Evolutionary conservation across 1,284 basidiomycete species (phyloP).

Genomic region (Moesziomyces antarcticus): DNA sequence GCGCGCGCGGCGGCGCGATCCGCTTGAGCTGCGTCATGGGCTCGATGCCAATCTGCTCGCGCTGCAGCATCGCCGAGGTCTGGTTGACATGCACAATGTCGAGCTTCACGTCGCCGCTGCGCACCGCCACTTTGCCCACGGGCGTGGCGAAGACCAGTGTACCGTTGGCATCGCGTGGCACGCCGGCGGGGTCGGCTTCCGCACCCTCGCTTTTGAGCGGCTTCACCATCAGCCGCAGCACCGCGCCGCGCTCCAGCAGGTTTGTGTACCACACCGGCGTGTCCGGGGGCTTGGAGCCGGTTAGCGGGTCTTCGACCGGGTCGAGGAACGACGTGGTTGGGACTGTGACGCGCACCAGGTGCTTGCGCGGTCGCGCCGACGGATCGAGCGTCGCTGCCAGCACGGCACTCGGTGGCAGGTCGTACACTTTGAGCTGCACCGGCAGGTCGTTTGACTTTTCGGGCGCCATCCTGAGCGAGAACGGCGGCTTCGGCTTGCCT

Average conservation of each 20-base stretch:
- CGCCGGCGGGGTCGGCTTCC: conserved; percentile 7
- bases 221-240: conserved; percentile 44
- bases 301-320: conserved; percentile 44
- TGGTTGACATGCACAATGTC: conserved; percentile 59
- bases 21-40: conserved; percentile 44
- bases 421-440: conserved; percentile 50
- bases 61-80: conserved; percentile 63
- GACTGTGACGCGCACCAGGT: conserved; percentile 59
- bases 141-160: conserved; percentile 27
- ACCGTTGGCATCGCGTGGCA: conserved; percentile 6
- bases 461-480: conserved; percentile 32
- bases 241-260: conserved; percentile 44
- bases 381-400: conserved; percentile 63
- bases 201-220: conserved; percentile 25
- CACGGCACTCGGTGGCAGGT: conserved; percentile 64
- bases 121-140: conserved; percentile 38
- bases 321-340: conserved; percentile 47
- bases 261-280: conserved; percentile 44
- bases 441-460: conserved; percentile 48
- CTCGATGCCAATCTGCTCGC: conserved; percentile 45
- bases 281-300: conserved; percentile 37
- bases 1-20: conserved; percentile 19
- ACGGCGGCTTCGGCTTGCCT: background rate
- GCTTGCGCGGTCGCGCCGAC: conserved; percentile 57
- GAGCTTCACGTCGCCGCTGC: conserved; percentile 37